Evolutionary conservation across 371 early-diverging fungal genomes (phyloP).

Genomic region (Circinella minor): DNA sequence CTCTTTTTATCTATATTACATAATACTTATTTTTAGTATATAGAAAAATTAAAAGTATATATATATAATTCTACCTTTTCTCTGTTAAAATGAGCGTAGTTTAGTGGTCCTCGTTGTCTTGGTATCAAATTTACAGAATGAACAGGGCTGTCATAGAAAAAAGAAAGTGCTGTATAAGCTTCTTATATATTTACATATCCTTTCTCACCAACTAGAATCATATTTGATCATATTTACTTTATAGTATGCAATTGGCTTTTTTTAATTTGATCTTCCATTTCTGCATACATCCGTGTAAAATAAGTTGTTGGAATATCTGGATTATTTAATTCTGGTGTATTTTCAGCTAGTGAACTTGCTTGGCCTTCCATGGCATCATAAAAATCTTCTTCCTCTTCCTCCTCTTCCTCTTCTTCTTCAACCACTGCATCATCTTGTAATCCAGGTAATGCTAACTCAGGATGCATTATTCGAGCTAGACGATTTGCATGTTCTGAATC

Average conservation of each 20-base stretch:
- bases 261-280: constrained; percentile 17
- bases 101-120: constrained; percentile 20
- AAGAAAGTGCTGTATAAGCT: too few species aligned
- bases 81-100: constrained; percentile 8
- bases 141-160: neutral
- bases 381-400: constrained; percentile 15
- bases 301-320: constrained; percentile 20
- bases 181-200: neutral
- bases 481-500: neutral
- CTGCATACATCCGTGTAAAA: constrained; percentile 14
- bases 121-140: constrained; percentile 15
- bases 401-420: constrained; percentile 3
- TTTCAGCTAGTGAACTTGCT: neutral
- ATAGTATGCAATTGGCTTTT: constrained; percentile 29
- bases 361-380: constrained; percentile 15
- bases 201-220: neutral
- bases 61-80: neutral
- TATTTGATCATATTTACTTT: constrained; percentile 19
- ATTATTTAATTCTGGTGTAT: neutral
- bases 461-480: neutral
- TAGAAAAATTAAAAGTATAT: neutral
- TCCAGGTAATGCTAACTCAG: neutral
- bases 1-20: neutral
- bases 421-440: neutral
- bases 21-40: too few species aligned